Conservation (phyloP, 306 rosid species). For the Quillaja saponaria region DNA sequence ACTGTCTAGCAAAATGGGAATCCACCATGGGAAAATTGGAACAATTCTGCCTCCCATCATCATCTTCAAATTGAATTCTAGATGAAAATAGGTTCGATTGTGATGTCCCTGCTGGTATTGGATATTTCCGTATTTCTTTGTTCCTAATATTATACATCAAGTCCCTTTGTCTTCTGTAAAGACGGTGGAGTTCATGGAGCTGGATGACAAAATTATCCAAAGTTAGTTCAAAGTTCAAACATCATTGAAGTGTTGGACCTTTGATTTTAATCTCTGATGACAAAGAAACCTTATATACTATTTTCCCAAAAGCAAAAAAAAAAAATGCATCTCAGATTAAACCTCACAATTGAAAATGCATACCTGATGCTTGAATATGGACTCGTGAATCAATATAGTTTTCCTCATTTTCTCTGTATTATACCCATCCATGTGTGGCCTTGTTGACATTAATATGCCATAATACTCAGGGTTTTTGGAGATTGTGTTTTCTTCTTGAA, state of each 20-base stretch:
- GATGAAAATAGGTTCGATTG: slow-evolving; percentile 26
- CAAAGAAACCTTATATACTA: no score
- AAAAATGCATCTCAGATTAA: neutral
- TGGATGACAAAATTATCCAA: slow-evolving; percentile 24
- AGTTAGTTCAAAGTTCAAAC: neutral
- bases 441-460: slow-evolving; percentile 14
- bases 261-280: neutral
- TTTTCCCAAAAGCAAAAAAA: neutral
- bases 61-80: slow-evolving; percentile 29
- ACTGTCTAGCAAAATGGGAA: slow-evolving; percentile 26
- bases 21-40: slow-evolving; percentile 27
- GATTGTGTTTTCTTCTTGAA: slow-evolving; percentile 21
- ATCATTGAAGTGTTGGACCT: neutral
- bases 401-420: slow-evolving; percentile 37
- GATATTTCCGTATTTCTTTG: slow-evolving; percentile 14
- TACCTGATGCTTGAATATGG: slow-evolving; percentile 42
- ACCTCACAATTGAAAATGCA: neutral
- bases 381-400: slow-evolving; percentile 40
- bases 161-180: slow-evolving; percentile 52
- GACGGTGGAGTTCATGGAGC: slow-evolving; percentile 53
- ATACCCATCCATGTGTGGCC: slow-evolving; percentile 5
- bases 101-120: slow-evolving; percentile 26
- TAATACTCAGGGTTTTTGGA: slow-evolving; percentile 30
- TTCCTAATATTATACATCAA: slow-evolving; percentile 42
- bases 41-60: slow-evolving; percentile 20